Base-by-base conservation (phyloP, 805 yeast species). In the Torulaspora indica region DNA sequence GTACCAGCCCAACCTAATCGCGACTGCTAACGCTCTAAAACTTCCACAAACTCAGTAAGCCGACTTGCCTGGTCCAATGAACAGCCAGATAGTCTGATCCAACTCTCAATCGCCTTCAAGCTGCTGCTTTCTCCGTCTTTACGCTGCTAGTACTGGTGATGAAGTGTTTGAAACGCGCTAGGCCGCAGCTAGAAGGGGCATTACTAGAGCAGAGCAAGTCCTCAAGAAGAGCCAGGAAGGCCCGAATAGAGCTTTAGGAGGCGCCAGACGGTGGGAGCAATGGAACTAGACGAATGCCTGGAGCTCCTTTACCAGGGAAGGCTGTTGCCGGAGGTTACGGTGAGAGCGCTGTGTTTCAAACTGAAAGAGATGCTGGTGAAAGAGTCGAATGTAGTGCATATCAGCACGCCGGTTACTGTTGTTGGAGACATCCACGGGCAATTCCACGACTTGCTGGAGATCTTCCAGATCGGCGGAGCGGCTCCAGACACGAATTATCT, bases 391-490 rank as follows among this genome's bases (percentile, higher is more conserved):
- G 95, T 93, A 29, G 87, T 91, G 39, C 84, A 87, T 35, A 72
- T 93, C 6, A 71, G 72, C 28, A 78, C 95, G 2, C 98, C 98
- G 1, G 87, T 93, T 8, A 88, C 98, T 0, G 87, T 93, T 6
- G 97, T 93, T 4, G 98, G 98, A 1, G 98, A 93, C 61, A 91
- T 93, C 36, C 98, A 93, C 58, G 98, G 98, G 7, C 98, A 93
- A 66, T 93, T 86, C 60, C 95, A 90, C 62, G 98, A 93, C 63
- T 70, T 93, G 43, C 66, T 93, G 24, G 98, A 93, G 63, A 88
- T 93, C 27, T 93, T 93, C 67, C 79, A 82, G 47, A 93, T 91
- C 30, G 98, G 97, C 0, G 98, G 98, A 0, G 77, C 78, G 40
- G 85, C 95, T 3, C 98, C 98, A 0, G 84, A 84, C 57, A 93